phyloP scores from a whole-genome alignment of 2,329 filamentous ascomycete genomes.

The Beauveria sp. region DNA sequence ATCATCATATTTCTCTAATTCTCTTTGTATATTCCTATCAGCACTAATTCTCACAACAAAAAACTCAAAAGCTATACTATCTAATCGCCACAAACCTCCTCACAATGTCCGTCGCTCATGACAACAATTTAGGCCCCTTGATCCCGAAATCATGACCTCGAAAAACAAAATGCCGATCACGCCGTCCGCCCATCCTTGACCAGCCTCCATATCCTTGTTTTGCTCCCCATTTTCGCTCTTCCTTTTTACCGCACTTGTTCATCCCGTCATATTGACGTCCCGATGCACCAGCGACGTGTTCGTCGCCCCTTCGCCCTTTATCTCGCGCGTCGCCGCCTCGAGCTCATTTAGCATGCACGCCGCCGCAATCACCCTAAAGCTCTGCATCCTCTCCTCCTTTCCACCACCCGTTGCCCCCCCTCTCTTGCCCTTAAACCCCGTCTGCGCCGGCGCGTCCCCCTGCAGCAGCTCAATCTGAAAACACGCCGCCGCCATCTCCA shows the following conservation, averaged over 20 bases:
- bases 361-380: conserved; percentile 11
- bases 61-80: too few relatives aligned
- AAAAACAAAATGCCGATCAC: too few relatives aligned
- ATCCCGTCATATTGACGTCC: neutral
- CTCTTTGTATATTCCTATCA: too few relatives aligned
- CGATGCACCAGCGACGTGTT: neutral
- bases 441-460: neutral
- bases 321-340: conserved; percentile 13
- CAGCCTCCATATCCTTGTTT: neutral
- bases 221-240: too few relatives aligned
- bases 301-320: conserved; percentile 2
- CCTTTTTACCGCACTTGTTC: neutral
- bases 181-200: too few relatives aligned
- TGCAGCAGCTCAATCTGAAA: conserved; percentile 9
- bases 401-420: neutral
- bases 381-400: neutral
- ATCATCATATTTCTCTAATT: too few relatives aligned
- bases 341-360: conserved; percentile 27
- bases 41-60: too few relatives aligned
- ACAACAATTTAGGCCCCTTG: too few relatives aligned
- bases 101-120: too few relatives aligned
- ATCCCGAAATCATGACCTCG: too few relatives aligned
- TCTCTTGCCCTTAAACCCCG: neutral
- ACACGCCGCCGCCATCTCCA: conserved; percentile 15
- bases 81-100: too few relatives aligned